A percentile compares a stretch with the other conserved stretches of the same genome.
Conservation (phyloP, 2,329 filamentous ascomycete species). For the Chrysoporthe cubensis region DNA sequence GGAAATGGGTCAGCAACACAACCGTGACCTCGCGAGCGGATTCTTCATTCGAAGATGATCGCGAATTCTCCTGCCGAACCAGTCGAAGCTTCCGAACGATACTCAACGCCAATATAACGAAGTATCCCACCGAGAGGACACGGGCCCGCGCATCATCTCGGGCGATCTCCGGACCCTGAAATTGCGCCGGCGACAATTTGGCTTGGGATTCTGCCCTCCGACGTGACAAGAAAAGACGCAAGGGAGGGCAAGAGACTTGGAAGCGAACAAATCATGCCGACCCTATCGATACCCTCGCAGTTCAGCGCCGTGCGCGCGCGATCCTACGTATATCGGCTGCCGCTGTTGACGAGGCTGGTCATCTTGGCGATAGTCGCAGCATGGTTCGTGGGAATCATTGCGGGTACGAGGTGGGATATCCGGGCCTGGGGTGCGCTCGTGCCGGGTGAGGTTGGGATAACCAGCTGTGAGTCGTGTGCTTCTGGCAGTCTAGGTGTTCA, state of each 20-base stretch:
- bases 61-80: slow-evolving; percentile 7
- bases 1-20: slow-evolving; percentile 4
- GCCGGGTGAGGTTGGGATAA: slow-evolving; percentile 74
- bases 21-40: slow-evolving; percentile 11
- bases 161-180: background rate
- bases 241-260: background rate
- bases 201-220: background rate
- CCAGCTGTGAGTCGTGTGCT: slow-evolving; percentile 62
- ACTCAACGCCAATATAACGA: slow-evolving; percentile 10
- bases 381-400: slow-evolving; percentile 48
- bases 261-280: slow-evolving; percentile 34
- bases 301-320: slow-evolving; percentile 77
- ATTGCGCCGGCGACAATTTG: background rate
- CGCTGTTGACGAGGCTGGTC: slow-evolving; percentile 79
- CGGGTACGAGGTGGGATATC: slow-evolving; percentile 71
- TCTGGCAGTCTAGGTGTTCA: background rate
- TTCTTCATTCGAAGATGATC: slow-evolving; percentile 21
- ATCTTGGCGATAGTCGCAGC: slow-evolving; percentile 68
- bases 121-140: slow-evolving; percentile 10
- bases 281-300: slow-evolving; percentile 42
- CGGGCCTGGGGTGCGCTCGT: slow-evolving; percentile 78
- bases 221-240: background rate
- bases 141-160: slow-evolving; percentile 14
- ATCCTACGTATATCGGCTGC: slow-evolving; percentile 82
- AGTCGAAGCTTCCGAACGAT: slow-evolving; percentile 4